Evolutionary conservation across 768 basidiomycete genomes (phyloP).

Genomic region (Imleria badia): DNA sequence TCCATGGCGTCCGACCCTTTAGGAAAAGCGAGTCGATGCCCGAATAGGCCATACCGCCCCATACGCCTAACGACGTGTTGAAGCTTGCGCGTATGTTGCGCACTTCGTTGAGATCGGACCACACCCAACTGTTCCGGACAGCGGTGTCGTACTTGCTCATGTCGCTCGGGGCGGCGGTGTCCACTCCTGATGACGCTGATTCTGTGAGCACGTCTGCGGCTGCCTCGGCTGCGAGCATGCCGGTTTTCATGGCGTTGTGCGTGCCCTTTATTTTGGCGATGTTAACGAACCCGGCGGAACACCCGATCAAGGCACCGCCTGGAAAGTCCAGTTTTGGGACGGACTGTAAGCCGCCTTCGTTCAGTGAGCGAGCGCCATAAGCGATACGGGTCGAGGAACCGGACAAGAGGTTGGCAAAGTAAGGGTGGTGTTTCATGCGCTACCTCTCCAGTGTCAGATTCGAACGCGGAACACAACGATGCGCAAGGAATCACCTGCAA

Average conservation of each 20-base stretch:
- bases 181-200: slow-evolving; percentile 8
- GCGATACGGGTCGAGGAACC: slow-evolving; percentile 74
- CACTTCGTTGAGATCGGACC: slow-evolving; percentile 83
- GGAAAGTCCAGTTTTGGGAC: slow-evolving; percentile 87
- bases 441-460: slow-evolving; percentile 26
- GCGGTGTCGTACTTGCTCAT: slow-evolving; percentile 72
- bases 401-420: slow-evolving; percentile 78
- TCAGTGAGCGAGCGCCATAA: slow-evolving; percentile 87
- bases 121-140: slow-evolving; percentile 80
- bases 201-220: slow-evolving; percentile 62
- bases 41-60: slow-evolving; percentile 86
- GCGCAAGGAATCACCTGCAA: slow-evolving; percentile 63
- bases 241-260: slow-evolving; percentile 98
- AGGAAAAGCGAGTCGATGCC: slow-evolving; percentile 85
- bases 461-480: not conserved
- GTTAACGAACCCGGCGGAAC: slow-evolving; percentile 95
- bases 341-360: slow-evolving; percentile 92
- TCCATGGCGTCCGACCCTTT: slow-evolving; percentile 89
- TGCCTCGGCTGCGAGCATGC: slow-evolving; percentile 94
- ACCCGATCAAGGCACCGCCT: slow-evolving; percentile 92
- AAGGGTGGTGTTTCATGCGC: slow-evolving; percentile 97
- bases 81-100: slow-evolving; percentile 92
- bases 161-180: slow-evolving; percentile 39
- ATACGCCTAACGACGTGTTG: slow-evolving; percentile 72
- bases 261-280: slow-evolving; percentile 98